phyloP scores from a whole-genome alignment of 345 rosid genomes.

The Rhodamnia rubescens region DNA sequence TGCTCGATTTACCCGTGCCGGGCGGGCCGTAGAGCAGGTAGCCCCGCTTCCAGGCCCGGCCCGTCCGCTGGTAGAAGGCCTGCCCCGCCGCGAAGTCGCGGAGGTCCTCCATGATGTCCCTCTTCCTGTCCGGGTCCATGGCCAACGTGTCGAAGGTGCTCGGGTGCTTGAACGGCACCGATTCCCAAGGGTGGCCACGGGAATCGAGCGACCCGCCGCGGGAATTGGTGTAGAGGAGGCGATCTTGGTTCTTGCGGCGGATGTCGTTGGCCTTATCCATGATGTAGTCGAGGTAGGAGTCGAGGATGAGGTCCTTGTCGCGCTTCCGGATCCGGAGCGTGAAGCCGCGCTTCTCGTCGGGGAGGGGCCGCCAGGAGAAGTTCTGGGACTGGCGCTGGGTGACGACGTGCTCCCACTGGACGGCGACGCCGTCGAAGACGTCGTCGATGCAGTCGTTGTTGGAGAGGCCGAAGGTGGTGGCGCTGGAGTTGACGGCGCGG shows the following conservation, averaged over 20 bases:
- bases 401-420: constrained; percentile 91
- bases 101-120: constrained; percentile 61
- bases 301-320: constrained; percentile 48
- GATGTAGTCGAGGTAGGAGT: constrained; percentile 62
- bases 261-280: constrained; percentile 76
- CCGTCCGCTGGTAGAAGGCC: constrained; percentile 70
- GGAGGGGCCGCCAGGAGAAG: constrained; percentile 83
- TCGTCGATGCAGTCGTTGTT: constrained; percentile 76
- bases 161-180: constrained; percentile 90
- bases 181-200: constrained; percentile 95
- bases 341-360: constrained; percentile 95
- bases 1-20: constrained; percentile 91
- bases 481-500: constrained; percentile 76
- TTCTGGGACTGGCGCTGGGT: constrained; percentile 66
- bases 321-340: constrained; percentile 61
- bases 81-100: constrained; percentile 54
- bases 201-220: constrained; percentile 85
- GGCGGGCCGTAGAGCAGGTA: constrained; percentile 90
- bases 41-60: constrained; percentile 93
- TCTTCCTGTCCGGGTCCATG: constrained; percentile 63
- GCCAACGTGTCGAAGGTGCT: constrained; percentile 90
- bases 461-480: constrained; percentile 78
- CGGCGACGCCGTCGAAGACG: constrained; percentile 37
- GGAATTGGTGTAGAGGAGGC: constrained; percentile 71
- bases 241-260: constrained; percentile 55